phyloP scores from a whole-genome alignment of 805 yeast genomes.

The Ogataea wickerhamii region DNA sequence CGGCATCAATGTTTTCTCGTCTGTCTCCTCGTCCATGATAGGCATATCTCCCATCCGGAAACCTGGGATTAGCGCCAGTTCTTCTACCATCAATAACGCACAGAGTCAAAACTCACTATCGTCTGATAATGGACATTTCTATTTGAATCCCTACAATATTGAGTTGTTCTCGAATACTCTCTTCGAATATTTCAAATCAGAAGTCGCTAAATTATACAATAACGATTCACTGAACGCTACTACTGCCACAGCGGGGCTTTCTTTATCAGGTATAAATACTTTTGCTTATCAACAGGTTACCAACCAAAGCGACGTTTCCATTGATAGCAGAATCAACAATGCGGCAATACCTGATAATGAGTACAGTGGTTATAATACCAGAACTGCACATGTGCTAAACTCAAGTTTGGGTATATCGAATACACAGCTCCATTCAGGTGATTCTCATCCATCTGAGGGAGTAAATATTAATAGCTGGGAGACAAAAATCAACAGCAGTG shows the following conservation, averaged over 20 bases:
- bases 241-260: conserved; percentile 8
- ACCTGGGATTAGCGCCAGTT: background rate
- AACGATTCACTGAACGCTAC: conserved; percentile 10
- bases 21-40: conserved; percentile 11
- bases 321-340: background rate
- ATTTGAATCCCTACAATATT: conserved; percentile 3
- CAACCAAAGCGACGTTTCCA: no score
- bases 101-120: conserved; percentile 1
- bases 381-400: background rate
- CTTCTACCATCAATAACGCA: conserved; percentile 2
- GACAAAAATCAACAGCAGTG: no score
- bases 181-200: conserved; percentile 10
- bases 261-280: conserved; percentile 11
- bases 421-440: background rate
- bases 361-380: background rate
- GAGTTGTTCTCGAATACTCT: conserved; percentile 10
- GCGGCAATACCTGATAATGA: background rate
- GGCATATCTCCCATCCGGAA: conserved; percentile 6
- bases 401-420: background rate
- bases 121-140: conserved; percentile 3
- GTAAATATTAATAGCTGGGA: no score
- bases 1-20: conserved; percentile 5
- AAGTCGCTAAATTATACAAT: conserved; percentile 9
- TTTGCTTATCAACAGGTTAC: conserved; percentile 16
- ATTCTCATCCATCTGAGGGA: background rate